These are phyloP conservation scores for Xylariomycetidae sp. DNA, from an alignment of 2,329 filamentous ascomycete species.

Conservation along the genomic window DNA sequence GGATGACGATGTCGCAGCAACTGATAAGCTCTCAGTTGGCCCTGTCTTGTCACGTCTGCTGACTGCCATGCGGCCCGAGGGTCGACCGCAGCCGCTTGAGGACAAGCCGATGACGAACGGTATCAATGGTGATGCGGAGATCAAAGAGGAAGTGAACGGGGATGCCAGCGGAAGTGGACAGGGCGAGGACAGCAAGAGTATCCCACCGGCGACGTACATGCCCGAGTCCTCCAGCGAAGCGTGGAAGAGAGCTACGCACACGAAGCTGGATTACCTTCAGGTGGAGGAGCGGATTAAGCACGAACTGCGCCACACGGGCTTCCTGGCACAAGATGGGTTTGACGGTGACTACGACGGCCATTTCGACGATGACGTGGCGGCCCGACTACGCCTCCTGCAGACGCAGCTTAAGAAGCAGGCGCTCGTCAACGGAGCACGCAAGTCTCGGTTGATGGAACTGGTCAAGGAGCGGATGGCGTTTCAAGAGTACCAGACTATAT, in stretches of 20 bases:
- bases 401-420: conserved; percentile 74
- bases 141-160: conserved; percentile 50
- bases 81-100: conserved; percentile 49
- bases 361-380: conserved; percentile 90
- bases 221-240: conserved; percentile 67
- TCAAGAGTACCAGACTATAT: conserved; percentile 94
- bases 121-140: conserved; percentile 32
- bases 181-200: conserved; percentile 34
- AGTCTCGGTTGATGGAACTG: conserved; percentile 77
- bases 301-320: conserved; percentile 85
- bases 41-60: conserved; percentile 79
- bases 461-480: conserved; percentile 90
- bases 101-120: conserved; percentile 51
- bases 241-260: conserved; percentile 72
- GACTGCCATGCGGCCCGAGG: conserved; percentile 73
- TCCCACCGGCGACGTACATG: conserved; percentile 72
- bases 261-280: conserved; percentile 75
- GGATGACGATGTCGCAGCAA: conserved; percentile 79
- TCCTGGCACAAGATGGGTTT: conserved; percentile 62
- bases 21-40: conserved; percentile 81
- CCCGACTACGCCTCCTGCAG: conserved; percentile 80
- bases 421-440: conserved; percentile 84
- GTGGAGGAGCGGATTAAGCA: conserved; percentile 88
- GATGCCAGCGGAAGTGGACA: conserved; percentile 34
- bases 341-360: conserved; percentile 79